Base-by-base conservation (phyloP, 345 rosid genomes). In the Eucalyptus sideroxylon region DNA sequence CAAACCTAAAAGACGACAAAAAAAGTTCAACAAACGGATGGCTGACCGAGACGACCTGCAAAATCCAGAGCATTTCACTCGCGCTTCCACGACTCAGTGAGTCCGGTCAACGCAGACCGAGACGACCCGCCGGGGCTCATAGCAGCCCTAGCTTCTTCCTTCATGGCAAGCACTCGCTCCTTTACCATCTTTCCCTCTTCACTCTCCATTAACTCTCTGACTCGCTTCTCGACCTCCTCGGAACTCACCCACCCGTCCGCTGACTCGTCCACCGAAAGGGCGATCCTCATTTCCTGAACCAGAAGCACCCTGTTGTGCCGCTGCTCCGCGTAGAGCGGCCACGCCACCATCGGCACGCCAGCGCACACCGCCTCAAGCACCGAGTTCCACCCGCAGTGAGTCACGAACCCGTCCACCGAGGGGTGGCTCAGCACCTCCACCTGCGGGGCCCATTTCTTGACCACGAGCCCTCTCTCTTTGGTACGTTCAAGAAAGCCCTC, bases 261-360 rank as follows among this genome's bases (percentile, higher is more conserved):
- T 3, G 93, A 92, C 91, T 93, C 93, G 5, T 44, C 82, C 92
- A 95, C 88, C 17, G 95, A 62, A 60, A 95, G 89, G 6, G 94
- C 97, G 8, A 97, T 86, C 90, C 93, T 92, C 89, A 94, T 89
- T 88, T 93, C 97, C 12, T 93, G 95, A 86, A 95, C 98, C 77
- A 96, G 24, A 34, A 93, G 8, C 72, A 91, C 90, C 87, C 91
- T 91, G 47, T 94, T 95, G 49, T 87, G 90, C 87, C 91, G 90
- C 50, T 94, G 95, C 87, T 93, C 94, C 1, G 95, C 95, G 49
- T 93, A 94, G 17, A 95, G 91, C 13, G 96, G 95, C 94, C 96
- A 94, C 2, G 94, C 93, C 49, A 91, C 88, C 95, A 95, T 93
- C 72, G 72, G 72, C 72, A 65, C 37, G 11, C 37, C 72, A 14